Base-by-base conservation (phyloP, 106 monocot genomes). In the Phalaenopsis equestris region DNA sequence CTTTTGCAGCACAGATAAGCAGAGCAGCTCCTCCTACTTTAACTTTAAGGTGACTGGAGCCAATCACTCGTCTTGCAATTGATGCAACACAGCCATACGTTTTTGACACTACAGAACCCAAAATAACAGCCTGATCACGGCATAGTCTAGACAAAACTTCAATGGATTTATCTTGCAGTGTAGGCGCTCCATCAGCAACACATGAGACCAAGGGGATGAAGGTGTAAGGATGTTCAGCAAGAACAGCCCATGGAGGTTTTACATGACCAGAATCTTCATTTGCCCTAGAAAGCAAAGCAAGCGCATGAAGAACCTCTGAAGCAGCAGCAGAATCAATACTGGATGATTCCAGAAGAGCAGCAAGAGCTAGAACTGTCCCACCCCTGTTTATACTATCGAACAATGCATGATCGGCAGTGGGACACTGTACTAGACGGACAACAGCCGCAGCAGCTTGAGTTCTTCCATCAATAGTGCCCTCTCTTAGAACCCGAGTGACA, bases 381-480 rank as follows among this genome's bases (percentile, higher is more conserved):
- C 88, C 82, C 76, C 82, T 88, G 83, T 95, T 99, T 43, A 99
- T 67, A 80, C 80, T 80, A 24, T 95, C 95, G 42, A 82, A 80
- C 45, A 91, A 46, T 45, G 86, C 46, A 72, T 80, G 72, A 86
- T 90, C 87, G 75, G 83, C 76, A 56, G 87, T 45, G 19, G 83
- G 87, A 80, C 77, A 79, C 70, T 91, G 90, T 75, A 99, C 80
- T 81, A 99, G 91, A 43, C 93, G 91, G 21, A 88, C 93, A 86
- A 95, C 85, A 77, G 95, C 99, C 77, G 95, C 89, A 82, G 99
- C 93, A 78, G 93, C 92, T 87, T 99, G 95, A 73, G 88, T 91
- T 88, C 79, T 93, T 55, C 95, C 95, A 79, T 99, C 93, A 67
- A 82, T 77, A n/a, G 89, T 86, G 24, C 95, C 99, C 82, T 95